Percentiles rank a stretch among this genome's conserved stretches.
These are phyloP conservation scores for Eragrostis tef DNA, from an alignment of 202 grass and related monocot species.

Conservation along the genomic window DNA sequence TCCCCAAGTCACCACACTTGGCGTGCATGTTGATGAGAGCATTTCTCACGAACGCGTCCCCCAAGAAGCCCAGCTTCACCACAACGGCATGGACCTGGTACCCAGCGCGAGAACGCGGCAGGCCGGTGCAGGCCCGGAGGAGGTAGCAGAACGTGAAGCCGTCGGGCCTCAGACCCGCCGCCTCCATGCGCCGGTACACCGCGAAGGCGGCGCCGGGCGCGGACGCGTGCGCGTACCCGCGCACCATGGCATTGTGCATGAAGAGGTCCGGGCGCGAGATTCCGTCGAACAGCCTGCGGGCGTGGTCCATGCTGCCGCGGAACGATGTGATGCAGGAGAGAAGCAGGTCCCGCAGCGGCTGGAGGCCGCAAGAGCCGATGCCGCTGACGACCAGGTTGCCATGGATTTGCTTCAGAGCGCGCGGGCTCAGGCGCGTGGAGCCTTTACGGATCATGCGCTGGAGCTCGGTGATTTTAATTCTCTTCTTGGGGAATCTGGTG, in stretches of 20 bases:
- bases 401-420: conserved; percentile 50
- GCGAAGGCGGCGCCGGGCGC: conserved; percentile 20
- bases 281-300: conserved; percentile 50
- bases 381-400: conserved; percentile 45
- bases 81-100: conserved; percentile 36
- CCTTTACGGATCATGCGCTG: conserved; percentile 50
- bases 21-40: conserved; percentile 57
- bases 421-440: conserved; percentile 34
- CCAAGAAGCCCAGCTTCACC: conserved; percentile 40
- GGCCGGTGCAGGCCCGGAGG: conserved; percentile 24
- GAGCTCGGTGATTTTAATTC: not conserved
- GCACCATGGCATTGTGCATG: conserved; percentile 58
- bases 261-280: conserved; percentile 54
- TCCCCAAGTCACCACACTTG: conserved; percentile 44
- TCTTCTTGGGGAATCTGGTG: not conserved
- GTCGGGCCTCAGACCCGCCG: conserved; percentile 17
- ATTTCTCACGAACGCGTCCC: conserved; percentile 41
- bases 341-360: conserved; percentile 36
- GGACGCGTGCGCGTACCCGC: conserved; percentile 33
- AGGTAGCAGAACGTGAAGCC: conserved; percentile 53
- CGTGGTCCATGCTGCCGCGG: conserved; percentile 51
- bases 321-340: conserved; percentile 35
- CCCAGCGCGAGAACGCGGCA: conserved; percentile 22
- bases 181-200: conserved; percentile 27
- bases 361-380: conserved; percentile 17